Conservation (phyloP, 306 rosid species). For the Quillaja saponaria region DNA sequence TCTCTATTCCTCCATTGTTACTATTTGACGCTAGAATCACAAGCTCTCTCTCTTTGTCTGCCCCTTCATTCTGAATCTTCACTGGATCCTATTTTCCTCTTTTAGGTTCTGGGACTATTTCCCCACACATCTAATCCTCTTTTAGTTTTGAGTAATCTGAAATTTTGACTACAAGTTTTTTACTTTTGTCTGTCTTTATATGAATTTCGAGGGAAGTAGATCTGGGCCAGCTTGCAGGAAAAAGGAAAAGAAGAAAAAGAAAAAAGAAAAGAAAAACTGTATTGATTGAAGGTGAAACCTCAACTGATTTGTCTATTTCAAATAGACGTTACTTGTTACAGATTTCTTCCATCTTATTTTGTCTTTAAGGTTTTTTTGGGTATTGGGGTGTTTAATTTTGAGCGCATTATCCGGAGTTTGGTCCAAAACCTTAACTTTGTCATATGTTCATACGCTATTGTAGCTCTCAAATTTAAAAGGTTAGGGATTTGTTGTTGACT, state of each 20-base stretch:
- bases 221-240: conserved; percentile 39
- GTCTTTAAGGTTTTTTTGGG: conserved; percentile 40
- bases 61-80: too few relatives aligned
- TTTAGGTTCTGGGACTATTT: neutral
- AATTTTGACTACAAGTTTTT: conserved; percentile 22
- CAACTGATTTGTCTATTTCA: conserved; percentile 14
- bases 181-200: conserved; percentile 10
- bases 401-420: conserved; percentile 36
- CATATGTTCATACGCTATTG: conserved; percentile 23
- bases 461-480: conserved; percentile 43
- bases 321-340: conserved; percentile 31
- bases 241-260: neutral
- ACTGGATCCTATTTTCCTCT: too few relatives aligned
- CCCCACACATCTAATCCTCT: conserved; percentile 15
- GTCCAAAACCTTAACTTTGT: conserved; percentile 34
- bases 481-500: conserved; percentile 29
- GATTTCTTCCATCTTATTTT: conserved; percentile 32
- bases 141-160: conserved; percentile 25
- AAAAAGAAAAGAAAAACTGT: conserved; percentile 5
- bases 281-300: conserved; percentile 36
- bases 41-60: too few relatives aligned
- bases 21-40: too few relatives aligned
- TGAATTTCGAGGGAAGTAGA: conserved; percentile 41
- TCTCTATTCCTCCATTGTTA: too few relatives aligned
- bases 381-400: conserved; percentile 28